Conservation (phyloP, 192 early-diverging fungal genomes). For the Linnemannia hyalina region DNA sequence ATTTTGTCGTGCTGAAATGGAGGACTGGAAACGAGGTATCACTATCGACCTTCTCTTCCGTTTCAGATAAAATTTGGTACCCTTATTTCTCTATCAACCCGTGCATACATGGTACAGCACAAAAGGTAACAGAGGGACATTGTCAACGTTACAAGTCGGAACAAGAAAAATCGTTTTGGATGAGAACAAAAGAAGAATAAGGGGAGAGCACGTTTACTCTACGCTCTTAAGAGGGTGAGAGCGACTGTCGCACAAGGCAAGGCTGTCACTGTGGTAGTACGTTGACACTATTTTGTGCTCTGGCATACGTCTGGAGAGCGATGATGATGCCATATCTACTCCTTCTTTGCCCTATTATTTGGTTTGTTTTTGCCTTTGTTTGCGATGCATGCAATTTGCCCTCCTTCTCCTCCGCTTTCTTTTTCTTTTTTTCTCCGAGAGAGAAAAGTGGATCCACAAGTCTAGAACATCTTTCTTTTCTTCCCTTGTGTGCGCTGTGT, state of each 20-base stretch:
- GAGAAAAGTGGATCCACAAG: neutral
- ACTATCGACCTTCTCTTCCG: neutral
- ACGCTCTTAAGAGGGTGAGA: neutral
- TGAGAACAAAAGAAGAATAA: neutral
- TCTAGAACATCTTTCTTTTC: neutral
- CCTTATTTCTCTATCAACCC: neutral
- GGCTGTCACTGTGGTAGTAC: no score
- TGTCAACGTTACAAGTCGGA: neutral
- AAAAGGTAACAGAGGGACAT: neutral
- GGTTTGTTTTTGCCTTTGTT: neutral
- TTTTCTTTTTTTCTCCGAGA: neutral
- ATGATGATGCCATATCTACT: constrained; percentile 56
- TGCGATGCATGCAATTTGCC: neutral
- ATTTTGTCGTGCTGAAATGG: neutral
- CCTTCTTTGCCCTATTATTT: neutral
- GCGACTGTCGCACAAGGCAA: neutral
- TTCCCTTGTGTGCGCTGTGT: neutral
- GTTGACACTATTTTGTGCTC: neutral
- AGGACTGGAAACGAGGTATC: neutral
- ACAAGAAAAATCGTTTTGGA: neutral
- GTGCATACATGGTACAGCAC: neutral
- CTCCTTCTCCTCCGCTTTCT: neutral
- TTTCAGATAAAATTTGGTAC: neutral
- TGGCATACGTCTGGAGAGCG: constrained; percentile 21
- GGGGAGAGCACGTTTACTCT: neutral